Evolutionary conservation across 352 stramenopile species (phyloP), one percentile per base, ranked within the genome.

Genomic region (Phytophthora hibernalis): DNA sequence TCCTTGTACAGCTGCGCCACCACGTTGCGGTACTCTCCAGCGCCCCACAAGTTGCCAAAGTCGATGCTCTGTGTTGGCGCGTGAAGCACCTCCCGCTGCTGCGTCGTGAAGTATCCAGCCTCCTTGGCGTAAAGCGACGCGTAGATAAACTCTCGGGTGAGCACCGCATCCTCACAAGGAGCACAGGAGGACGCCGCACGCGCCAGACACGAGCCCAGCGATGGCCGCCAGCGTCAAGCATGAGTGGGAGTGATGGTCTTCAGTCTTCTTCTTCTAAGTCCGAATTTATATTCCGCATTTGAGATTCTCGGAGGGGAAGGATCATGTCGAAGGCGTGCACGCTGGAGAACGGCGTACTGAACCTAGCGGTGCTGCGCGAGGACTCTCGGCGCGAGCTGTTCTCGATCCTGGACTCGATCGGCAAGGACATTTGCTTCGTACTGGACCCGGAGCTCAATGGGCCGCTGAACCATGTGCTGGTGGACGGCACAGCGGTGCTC

Each of bases 381-480:
- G 85, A 96, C 67, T 89, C 85, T 43, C 84, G 86, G 26, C 86
- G 85, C 47, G 87, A 94, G 71, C 77, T 96, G 38, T 93, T 92
- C 65, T 87, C 81, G 22, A 93, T 97, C 62, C 70, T 96, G 51
- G 87, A 94, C 70, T 85, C 72, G 4, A 88, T 91, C 53, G 89
- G 89, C 49, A 95, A 93, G 70, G 91, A 97, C 62, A 90, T 96
- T 48, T 92, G 82, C 71, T 85, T 97, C 61, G 86, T 97, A 61
- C 62, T 97, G 54, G 89, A 97, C 64, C 82, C 85, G 31, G 83
- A 91, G 30, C 72, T 97, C 13, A 93, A 80, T 53, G 86, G 87
- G 0, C 85, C 89, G 49, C 76, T 97, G 26, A 90, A 91, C 54
- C 88, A 97, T 65, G 84, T 97, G 52, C 81, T 97, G 5, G 84